Evolutionary conservation across 208 protist genomes (phyloP).

Genomic region (Acanthamoeba culbertsoni): DNA sequence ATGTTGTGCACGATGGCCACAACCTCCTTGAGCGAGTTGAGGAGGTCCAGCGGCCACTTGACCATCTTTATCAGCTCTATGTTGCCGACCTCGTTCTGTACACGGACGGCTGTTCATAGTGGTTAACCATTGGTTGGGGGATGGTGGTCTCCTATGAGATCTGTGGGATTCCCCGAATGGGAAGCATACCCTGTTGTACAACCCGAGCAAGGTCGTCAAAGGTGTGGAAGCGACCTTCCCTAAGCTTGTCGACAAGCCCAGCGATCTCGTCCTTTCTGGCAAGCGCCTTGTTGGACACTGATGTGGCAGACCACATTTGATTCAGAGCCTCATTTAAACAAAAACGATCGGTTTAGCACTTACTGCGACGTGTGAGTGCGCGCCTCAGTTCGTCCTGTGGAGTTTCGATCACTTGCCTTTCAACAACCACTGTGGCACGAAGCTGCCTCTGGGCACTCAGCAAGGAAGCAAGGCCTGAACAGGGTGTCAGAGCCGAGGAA

Average conservation of each 20-base stretch:
- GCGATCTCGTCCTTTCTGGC: conserved; percentile 13
- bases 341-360: neutral
- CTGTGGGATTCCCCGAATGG: neutral
- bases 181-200: neutral
- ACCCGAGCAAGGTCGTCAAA: neutral
- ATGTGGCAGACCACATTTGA: neutral
- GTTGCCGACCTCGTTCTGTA: conserved; percentile 3
- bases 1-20: neutral
- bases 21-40: neutral
- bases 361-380: neutral
- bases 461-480: neutral
- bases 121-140: neutral
- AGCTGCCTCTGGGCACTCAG: neutral
- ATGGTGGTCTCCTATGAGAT: neutral
- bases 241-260: neutral
- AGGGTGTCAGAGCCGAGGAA: neutral
- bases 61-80: neutral
- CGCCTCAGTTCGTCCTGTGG: neutral
- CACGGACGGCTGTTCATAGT: neutral
- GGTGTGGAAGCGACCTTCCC: neutral
- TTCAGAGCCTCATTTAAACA: neutral
- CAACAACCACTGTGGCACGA: neutral
- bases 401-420: neutral
- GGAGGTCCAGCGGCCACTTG: neutral
- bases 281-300: conserved; percentile 1